phyloP scores from a whole-genome alignment of 202 grass and related monocot species.

The Elaeis oleifera region DNA sequence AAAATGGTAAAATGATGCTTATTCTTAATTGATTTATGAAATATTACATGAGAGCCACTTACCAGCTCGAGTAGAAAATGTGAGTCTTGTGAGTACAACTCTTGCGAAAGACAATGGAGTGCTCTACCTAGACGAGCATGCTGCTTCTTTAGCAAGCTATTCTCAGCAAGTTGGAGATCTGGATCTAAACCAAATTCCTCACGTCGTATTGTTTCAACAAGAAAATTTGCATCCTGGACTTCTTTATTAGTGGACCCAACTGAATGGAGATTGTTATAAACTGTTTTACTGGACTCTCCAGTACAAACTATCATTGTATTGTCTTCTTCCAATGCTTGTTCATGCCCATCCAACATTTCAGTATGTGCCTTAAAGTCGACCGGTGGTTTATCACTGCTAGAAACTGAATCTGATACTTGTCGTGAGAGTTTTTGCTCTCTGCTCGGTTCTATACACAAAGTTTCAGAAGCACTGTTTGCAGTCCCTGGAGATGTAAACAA shows the following conservation, averaged over 20 bases:
- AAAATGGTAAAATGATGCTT: too few species aligned
- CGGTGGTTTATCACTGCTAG: too few species aligned
- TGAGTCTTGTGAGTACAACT: conserved; percentile 32
- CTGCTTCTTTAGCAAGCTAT: conserved; percentile 27
- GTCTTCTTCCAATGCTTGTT: too few species aligned
- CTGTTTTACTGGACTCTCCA: neutral
- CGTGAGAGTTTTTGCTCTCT: too few species aligned
- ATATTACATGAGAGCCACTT: neutral
- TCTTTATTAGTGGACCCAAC: conserved; percentile 7
- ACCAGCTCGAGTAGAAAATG: conserved; percentile 32
- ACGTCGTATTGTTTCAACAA: conserved; percentile 19
- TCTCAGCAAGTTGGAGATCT: conserved; percentile 15
- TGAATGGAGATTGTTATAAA: conserved; percentile 4
- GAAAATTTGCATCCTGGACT: conserved; percentile 3
- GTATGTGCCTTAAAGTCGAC: too few species aligned
- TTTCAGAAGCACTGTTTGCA: too few species aligned
- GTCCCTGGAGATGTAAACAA: too few species aligned
- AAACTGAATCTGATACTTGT: too few species aligned
- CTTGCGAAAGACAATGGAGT: conserved; percentile 26
- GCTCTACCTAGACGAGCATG: conserved; percentile 28
- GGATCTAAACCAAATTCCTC: conserved; percentile 24
- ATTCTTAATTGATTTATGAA: too few species aligned
- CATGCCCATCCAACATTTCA: too few species aligned
- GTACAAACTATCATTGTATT: neutral
- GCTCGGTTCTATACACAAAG: too few species aligned